Evolutionary conservation across 768 basidiomycete species (phyloP), one percentile per base, ranked within the genome.

Genomic region (Kwoniella dendrophila): DNA sequence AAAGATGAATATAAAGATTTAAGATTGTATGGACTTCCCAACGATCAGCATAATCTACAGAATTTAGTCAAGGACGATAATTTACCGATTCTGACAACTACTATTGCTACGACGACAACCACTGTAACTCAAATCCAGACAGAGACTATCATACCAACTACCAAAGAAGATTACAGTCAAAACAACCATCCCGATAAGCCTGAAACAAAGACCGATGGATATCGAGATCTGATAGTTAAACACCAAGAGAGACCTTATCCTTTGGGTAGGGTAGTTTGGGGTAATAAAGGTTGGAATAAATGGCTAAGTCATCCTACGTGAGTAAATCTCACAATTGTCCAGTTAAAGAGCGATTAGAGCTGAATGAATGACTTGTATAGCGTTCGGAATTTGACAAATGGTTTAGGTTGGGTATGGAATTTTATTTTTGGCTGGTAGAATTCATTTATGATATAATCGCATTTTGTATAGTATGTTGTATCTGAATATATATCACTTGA

Each of bases 1-100:
- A 56, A 59, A 8, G 72, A 73, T 14, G 72, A 73, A 43, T 54
- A 67, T 11, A 59, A 57, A 24, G 72, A 73, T 69, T 49, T 73
- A 43, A 43, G 69, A 43, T 11, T 61, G 43, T 69, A 71, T 38
- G 61, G 61, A 16, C 18, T 62, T 11, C 41, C 6, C 24, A 50
- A n/a, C 3, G 32, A 24, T 44, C 43, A 10, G 43, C 26, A 20
- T 18, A 50, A 24, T 16, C 22, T 24, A 10, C 20, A 30, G 32
- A 40, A 53, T 22, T n/a, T 2, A 40, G 32, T 29, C 24, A 26
- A 36, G 12, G 18, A n/a, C 12, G n/a, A 26, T 16, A 14, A 36
- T 6, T 6, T 26, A 6, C 18, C 7, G 6, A 14, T 4, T 14
- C 36, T 27, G 10, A 24, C 29, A 8, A 24, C 45, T n/a, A 44